Percentiles rank a stretch among this genome's conserved stretches.
Evolutionary conservation across 257 asterid species (phyloP).

Genomic region (Anisodus tanguticus): DNA sequence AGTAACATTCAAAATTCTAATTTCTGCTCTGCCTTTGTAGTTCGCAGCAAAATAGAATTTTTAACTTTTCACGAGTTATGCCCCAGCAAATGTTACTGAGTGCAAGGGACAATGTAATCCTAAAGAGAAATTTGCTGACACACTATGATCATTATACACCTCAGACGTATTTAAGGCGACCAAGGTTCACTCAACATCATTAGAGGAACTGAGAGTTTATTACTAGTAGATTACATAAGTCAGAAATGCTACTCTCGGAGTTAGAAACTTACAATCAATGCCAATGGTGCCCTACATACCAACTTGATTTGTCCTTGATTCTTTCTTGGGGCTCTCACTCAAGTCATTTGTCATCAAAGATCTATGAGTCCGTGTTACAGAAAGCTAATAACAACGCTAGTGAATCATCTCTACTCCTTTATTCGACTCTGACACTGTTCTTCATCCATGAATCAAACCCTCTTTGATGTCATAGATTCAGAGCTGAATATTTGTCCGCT

Average conservation of each 20-base stretch:
- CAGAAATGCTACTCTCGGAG: neutral
- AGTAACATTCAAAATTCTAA: neutral
- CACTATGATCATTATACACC: neutral
- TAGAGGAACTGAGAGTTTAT: neutral
- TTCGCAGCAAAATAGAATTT: neutral
- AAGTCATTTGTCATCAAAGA: neutral
- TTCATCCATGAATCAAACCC: neutral
- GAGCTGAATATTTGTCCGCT: conserved; percentile 49
- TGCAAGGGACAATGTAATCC: neutral
- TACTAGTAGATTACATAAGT: neutral
- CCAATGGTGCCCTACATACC: neutral
- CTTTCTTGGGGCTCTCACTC: neutral
- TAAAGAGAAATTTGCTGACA: neutral
- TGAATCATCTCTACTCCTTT: neutral
- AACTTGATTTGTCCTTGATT: neutral
- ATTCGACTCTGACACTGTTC: neutral
- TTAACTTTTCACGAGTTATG: neutral
- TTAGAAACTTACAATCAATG: neutral
- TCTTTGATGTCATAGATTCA: conserved; percentile 34
- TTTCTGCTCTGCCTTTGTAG: neutral
- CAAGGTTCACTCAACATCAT: neutral
- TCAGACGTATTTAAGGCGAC: neutral
- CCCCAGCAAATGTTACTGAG: neutral
- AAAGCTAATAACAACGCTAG: neutral
- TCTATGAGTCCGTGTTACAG: neutral